phyloP scores from a whole-genome alignment of 108 stramenopile genomes.

The Pseudonitzschia pungens region DNA sequence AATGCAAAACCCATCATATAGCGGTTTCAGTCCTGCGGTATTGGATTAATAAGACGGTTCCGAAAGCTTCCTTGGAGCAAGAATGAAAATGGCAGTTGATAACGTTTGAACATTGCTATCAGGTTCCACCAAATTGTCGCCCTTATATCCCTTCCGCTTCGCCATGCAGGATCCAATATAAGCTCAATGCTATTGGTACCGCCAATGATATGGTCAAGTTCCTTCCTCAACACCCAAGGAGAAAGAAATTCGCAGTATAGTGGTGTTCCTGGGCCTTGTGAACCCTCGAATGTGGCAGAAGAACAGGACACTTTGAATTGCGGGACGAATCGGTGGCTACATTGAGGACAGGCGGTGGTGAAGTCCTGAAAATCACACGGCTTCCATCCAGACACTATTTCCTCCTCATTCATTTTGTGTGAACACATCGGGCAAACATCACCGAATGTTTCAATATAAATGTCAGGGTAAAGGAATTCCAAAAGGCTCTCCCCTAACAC shows the following conservation, averaged over 20 bases:
- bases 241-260: constrained; percentile 86
- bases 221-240: constrained; percentile 85
- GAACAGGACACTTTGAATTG: constrained; percentile 69
- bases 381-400: constrained; percentile 71
- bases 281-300: constrained; percentile 66
- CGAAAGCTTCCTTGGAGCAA: constrained; percentile 82
- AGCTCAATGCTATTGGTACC: constrained; percentile 48
- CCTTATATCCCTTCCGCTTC: constrained; percentile 59
- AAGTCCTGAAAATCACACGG: constrained; percentile 68
- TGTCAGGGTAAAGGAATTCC: constrained; percentile 73
- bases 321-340: constrained; percentile 77
- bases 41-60: constrained; percentile 55
- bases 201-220: constrained; percentile 55
- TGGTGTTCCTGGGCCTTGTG: constrained; percentile 71
- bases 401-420: constrained; percentile 46
- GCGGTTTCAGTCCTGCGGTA: constrained; percentile 21
- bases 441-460: constrained; percentile 64
- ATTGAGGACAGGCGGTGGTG: constrained; percentile 70
- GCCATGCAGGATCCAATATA: constrained; percentile 73
- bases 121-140: constrained; percentile 89
- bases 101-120: constrained; percentile 68
- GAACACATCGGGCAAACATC: constrained; percentile 82
- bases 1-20: too few species aligned
- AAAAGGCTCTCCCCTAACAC: constrained; percentile 73
- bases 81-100: constrained; percentile 76